Evolutionary conservation across 257 asterid species (phyloP), one percentile per base, ranked within the genome.

Genomic region (Voacanga thouarsii): DNA sequence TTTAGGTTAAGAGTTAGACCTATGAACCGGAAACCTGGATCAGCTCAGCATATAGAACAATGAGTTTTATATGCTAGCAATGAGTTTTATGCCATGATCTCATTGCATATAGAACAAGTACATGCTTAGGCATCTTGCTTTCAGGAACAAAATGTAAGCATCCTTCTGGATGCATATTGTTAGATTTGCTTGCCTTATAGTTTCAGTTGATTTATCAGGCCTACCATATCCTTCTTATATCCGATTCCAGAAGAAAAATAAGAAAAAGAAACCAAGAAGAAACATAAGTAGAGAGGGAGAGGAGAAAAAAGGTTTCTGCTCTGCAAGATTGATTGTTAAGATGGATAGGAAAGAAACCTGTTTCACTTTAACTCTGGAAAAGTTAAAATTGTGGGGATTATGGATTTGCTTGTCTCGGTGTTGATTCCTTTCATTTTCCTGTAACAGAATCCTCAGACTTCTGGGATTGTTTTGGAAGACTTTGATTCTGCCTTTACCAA

Each of bases 381-480:
- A 21, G 57, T 24, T 55, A 51, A 50, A 33, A 51, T 26, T n/a
- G n/a, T 7, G 18, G 47, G 65, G 68, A 23, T 24, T 28, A 23
- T n/a, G 50, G 75, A 14, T 26, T 49, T 21, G 43, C 71, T 19
- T 16, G 67, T 30, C 72, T 69, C 18, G 14, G 21, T 28, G 24
- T 50, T 61, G 67, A 19, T 63, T 50, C 55, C 43, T 70, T 77
- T 77, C 72, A 73, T 37, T 74, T 74, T 71, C 78, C 75, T 79
- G 74, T 78, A 63, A 86, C 97, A 95, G 99, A 89, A 87, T 73
- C 91, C 97, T 14, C 84, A 85, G 71, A 87, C 87, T 83, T 88
- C 98, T 70, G 99, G 98, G 65, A 77, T 95, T 74, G 97, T 95
- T 80, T 75, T 95, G 88, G 98, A 92, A 88, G 99, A 95, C 86